These are phyloP conservation scores for Streptanthus diversifolius DNA, from an alignment of 345 rosid genomes.

Conservation along the genomic window DNA sequence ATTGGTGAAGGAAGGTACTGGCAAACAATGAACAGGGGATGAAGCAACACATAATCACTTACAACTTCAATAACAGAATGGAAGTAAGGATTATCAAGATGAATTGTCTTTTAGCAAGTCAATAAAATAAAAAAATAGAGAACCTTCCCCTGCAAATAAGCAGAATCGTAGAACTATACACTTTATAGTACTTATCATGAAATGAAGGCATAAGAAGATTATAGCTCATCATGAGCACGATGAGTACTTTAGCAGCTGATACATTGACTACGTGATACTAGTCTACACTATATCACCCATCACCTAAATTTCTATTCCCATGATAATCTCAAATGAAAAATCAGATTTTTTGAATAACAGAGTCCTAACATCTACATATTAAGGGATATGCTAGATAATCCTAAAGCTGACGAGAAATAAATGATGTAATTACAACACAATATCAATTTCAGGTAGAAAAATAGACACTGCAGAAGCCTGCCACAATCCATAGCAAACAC, in stretches of 20 bases:
- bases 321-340: not conserved
- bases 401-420: conserved; percentile 2
- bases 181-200: not conserved
- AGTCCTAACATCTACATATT: not conserved
- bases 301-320: not conserved
- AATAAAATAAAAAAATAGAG: not conserved
- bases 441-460: conserved; percentile 7
- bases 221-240: not conserved
- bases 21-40: not conserved
- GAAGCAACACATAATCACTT: not conserved
- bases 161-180: not conserved
- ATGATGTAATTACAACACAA: conserved; percentile 16
- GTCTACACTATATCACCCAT: not conserved
- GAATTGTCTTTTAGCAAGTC: not conserved
- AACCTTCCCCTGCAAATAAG: conserved; percentile 25
- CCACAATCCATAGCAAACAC: conserved; percentile 23
- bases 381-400: conserved; percentile 3
- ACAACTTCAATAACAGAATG: not conserved
- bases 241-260: conserved; percentile 1
- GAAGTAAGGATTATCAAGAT: not conserved
- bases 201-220: not conserved
- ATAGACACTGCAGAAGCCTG: conserved; percentile 28
- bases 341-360: not conserved
- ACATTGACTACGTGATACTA: not conserved
- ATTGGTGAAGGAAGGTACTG: not conserved